Evolutionary conservation across 1,284 basidiomycete species (phyloP).

Genomic region (Vanrija sp.): DNA sequence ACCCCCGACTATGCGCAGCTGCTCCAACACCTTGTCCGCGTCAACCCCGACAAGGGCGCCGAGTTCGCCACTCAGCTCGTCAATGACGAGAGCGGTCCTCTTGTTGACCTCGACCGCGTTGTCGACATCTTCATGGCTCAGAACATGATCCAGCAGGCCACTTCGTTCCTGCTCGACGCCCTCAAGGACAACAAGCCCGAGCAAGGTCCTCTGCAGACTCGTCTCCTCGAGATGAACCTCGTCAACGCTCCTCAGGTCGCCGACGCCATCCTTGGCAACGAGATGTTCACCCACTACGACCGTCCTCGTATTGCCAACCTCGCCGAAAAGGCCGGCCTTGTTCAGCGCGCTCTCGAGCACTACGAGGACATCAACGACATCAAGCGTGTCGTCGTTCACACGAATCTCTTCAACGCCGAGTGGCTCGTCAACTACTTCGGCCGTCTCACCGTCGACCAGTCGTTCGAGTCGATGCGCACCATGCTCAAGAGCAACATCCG

Average conservation of each 20-base stretch:
- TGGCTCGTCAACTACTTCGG: conserved; percentile 99
- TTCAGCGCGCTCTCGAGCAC: conserved; percentile 95
- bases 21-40: conserved; percentile 95
- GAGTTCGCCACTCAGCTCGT: conserved; percentile 96
- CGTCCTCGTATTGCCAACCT: conserved; percentile 94
- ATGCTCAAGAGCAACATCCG: conserved; percentile 97
- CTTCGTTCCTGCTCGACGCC: conserved; percentile 97
- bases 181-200: conserved; percentile 99
- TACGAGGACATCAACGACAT: conserved; percentile 97
- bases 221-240: conserved; percentile 97
- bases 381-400: conserved; percentile 96
- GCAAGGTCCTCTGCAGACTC: conserved; percentile 93
- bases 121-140: conserved; percentile 99
- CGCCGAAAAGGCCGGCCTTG: conserved; percentile 94
- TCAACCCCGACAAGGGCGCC: conserved; percentile 95
- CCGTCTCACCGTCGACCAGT: conserved; percentile 96
- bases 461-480: conserved; percentile 92
- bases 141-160: conserved; percentile 99
- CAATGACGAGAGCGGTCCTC: conserved; percentile 86
- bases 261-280: conserved; percentile 97
- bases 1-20: conserved; percentile 90
- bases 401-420: conserved; percentile 75
- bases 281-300: conserved; percentile 98
- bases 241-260: conserved; percentile 97
- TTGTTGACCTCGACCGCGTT: conserved; percentile 92